Evolutionary conservation across 2,329 filamentous ascomycete genomes (phyloP), one percentile per base, ranked within the genome.

Genomic region (Corinectria fuckeliana): DNA sequence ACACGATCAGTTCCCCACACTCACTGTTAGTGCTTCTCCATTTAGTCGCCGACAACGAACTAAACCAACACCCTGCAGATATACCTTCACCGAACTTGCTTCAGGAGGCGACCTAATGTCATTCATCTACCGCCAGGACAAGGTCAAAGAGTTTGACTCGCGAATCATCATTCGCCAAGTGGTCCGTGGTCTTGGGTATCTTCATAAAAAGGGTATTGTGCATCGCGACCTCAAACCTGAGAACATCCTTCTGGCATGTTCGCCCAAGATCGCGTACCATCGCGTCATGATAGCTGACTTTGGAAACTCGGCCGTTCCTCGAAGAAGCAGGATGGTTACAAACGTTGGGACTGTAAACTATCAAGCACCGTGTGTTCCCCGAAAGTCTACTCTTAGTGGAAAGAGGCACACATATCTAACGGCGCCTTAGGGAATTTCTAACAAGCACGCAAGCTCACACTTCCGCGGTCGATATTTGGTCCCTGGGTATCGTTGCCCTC

Each of bases 81-180:
- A 84, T 58, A 81, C 82, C 0, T 86, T 88, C 58, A 84, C 80
- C 1, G 83, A 87, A 50, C 75, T 88, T 32, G 85, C 85, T 0
- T 77, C 80, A 4, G 80, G 85, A 0, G 83, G 83, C 0, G 83
- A 86, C 61, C 70, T 85, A 3, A 81, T 80, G 70, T 85, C 83
- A 0, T 79, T 83, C 16, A 68, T 82, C 9, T 63, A 74, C 42
- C 74, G 76, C 20, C 74, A 76, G 36, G 70, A 70, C 3, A 42
- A 36, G 0, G 68, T 82, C 23, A 64, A 69, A 1, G 81, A 83
- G 58, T 68, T 78, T 16, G 77, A 81, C n/a, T 71, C 76, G 9
- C 66, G 78, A 71, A 68, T 80, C 62, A 78, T 85, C 20, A 67
- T 83, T 8, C 72, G 77, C 3, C 83, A 85, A 64, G 70, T 85